Evolutionary conservation across 2,329 filamentous ascomycete genomes (phyloP).

Genomic region (Neofusicoccum parvum): DNA sequence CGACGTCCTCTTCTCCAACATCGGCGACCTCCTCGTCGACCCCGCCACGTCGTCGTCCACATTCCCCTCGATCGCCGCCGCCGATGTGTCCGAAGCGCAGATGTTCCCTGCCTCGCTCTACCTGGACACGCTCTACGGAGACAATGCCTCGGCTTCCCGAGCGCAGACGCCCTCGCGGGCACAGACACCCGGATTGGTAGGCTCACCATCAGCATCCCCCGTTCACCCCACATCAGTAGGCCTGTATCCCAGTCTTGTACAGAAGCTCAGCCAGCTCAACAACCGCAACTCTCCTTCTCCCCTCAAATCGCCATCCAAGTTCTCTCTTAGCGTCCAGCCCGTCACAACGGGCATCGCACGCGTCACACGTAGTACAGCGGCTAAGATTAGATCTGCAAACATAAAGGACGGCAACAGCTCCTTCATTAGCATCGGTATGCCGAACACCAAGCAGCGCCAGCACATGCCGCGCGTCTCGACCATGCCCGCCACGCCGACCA

Average conservation of each 20-base stretch:
- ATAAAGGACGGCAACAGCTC: constrained; percentile 56
- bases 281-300: neutral
- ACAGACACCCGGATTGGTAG: constrained; percentile 18
- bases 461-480: constrained; percentile 69
- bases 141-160: constrained; percentile 53
- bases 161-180: constrained; percentile 44
- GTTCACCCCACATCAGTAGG: neutral
- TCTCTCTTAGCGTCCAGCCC: constrained; percentile 35
- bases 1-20: constrained; percentile 83
- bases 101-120: constrained; percentile 75
- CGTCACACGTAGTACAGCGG: constrained; percentile 31
- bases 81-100: constrained; percentile 79
- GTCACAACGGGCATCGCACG: constrained; percentile 29
- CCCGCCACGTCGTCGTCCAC: constrained; percentile 57
- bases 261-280: constrained; percentile 1
- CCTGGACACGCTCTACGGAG: constrained; percentile 76
- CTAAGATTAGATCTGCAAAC: constrained; percentile 32
- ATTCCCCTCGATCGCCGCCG: constrained; percentile 72
- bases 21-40: constrained; percentile 71
- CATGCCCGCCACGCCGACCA: constrained; percentile 73
- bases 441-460: constrained; percentile 52
- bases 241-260: constrained; percentile 13
- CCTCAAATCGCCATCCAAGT: constrained; percentile 6
- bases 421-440: constrained; percentile 53
- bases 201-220: constrained; percentile 3